Percentiles rank a stretch among this genome's conserved stretches.
Evolutionary conservation across 2,329 filamentous ascomycete species (phyloP).

Genomic region (Fusarium beomiforme): DNA sequence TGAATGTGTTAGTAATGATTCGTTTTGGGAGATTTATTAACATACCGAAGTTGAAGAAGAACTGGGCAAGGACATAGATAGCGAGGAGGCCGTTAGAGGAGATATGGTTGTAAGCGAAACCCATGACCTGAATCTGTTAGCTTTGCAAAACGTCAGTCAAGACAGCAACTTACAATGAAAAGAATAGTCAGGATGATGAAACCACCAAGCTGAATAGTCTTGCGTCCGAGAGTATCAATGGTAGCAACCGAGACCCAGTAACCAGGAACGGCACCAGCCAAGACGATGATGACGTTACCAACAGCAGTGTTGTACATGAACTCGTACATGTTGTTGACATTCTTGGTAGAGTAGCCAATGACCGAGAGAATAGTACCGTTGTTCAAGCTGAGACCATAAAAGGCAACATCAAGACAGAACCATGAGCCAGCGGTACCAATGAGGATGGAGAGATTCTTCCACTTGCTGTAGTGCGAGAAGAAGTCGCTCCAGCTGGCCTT

Average conservation of each 20-base stretch:
- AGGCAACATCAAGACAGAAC: constrained; percentile 75
- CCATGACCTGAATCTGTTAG: constrained; percentile 56
- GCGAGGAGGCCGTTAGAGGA: constrained; percentile 63
- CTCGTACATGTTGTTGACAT: constrained; percentile 68
- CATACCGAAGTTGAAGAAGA: constrained; percentile 68
- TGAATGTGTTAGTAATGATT: constrained; percentile 20
- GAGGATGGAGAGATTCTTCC: constrained; percentile 77
- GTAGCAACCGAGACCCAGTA: constrained; percentile 84
- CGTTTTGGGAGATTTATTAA: no score
- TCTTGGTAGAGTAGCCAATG: constrained; percentile 72
- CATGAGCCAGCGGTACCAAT: constrained; percentile 85
- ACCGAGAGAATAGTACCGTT: constrained; percentile 76
- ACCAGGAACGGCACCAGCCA: constrained; percentile 81
- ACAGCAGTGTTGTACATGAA: constrained; percentile 78
- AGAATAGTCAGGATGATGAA: constrained; percentile 70
- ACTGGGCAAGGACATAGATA: constrained; percentile 66
- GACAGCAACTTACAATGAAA: constrained; percentile 53
- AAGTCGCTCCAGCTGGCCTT: constrained; percentile 81
- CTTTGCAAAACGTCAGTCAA: fast-evolving
- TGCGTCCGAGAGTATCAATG: constrained; percentile 79
- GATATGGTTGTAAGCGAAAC: constrained; percentile 68
- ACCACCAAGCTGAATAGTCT: constrained; percentile 76
- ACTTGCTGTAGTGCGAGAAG: constrained; percentile 72
- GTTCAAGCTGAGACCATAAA: constrained; percentile 78
- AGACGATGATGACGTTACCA: constrained; percentile 81